Evolutionary conservation across 1,284 basidiomycete species (phyloP).

Genomic region (Malassezia vespertilionis): DNA sequence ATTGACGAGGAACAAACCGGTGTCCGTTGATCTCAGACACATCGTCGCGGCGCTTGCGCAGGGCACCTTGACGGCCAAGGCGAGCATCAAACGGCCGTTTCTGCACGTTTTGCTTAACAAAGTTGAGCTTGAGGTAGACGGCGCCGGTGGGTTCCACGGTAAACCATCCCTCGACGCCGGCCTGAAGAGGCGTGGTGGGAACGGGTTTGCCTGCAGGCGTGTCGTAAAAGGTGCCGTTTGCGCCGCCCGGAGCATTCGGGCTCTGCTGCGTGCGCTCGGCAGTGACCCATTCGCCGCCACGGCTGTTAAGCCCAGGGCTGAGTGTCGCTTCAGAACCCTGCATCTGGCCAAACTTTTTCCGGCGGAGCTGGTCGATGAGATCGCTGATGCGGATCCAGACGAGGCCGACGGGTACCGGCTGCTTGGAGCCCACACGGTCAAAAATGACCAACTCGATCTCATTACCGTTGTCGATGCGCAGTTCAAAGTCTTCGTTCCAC

Average conservation of each 20-base stretch:
- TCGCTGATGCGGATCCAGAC: slow-evolving; percentile 92
- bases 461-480: slow-evolving; percentile 92
- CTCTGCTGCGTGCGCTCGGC: slow-evolving; percentile 35
- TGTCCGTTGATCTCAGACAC: slow-evolving; percentile 99
- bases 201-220: slow-evolving; percentile 29
- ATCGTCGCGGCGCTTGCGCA: slow-evolving; percentile 94
- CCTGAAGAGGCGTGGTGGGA: slow-evolving; percentile 44
- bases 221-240: slow-evolving; percentile 23
- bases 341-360: slow-evolving; percentile 72
- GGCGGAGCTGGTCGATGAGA: slow-evolving; percentile 81
- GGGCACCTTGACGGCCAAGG: slow-evolving; percentile 91
- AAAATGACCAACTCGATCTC: slow-evolving; percentile 95
- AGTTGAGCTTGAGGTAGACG: slow-evolving; percentile 50
- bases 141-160: slow-evolving; percentile 96
- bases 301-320: slow-evolving; percentile 6
- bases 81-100: slow-evolving; percentile 79
- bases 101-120: slow-evolving; percentile 55
- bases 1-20: slow-evolving; percentile 91
- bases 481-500: slow-evolving; percentile 96
- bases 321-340: slow-evolving; percentile 46
- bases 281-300: slow-evolving; percentile 42
- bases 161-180: slow-evolving; percentile 95
- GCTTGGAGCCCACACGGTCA: slow-evolving; percentile 68
- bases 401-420: slow-evolving; percentile 82
- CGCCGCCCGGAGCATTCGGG: slow-evolving; percentile 4